Percentiles rank a stretch among this genome's conserved stretches.
Conservation (phyloP, 805 yeast genomes). For the Candida boleticola region DNA sequence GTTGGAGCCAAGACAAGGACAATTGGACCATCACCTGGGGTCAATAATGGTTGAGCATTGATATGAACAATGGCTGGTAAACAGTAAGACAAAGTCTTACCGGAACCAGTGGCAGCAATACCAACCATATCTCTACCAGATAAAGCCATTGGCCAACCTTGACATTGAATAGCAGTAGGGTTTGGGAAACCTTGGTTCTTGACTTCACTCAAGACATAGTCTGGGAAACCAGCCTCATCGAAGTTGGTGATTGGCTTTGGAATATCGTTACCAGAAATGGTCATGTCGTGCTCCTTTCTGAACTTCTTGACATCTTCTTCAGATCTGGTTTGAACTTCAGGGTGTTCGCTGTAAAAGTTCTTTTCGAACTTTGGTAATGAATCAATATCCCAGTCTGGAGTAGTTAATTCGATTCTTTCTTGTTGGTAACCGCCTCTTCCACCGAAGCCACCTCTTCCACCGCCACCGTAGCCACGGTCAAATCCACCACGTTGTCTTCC, state of each 20-base stretch:
- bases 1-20: constrained; percentile 96
- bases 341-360: constrained; percentile 88
- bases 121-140: constrained; percentile 99
- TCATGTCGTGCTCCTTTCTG: constrained; percentile 86
- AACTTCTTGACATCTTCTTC: constrained; percentile 71
- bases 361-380: constrained; percentile 87
- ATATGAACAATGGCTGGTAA: constrained; percentile 96
- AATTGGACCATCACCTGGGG: constrained; percentile 96
- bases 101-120: constrained; percentile 98
- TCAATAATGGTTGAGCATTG: constrained; percentile 93
- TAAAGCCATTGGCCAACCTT: constrained; percentile 99
- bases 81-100: constrained; percentile 96
- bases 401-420: constrained; percentile 49
- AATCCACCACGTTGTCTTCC: constrained; percentile 22
- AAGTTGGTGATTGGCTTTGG: constrained; percentile 92
- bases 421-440: constrained; percentile 38
- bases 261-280: constrained; percentile 74
- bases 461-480: constrained; percentile 37
- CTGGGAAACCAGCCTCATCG: constrained; percentile 98
- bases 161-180: constrained; percentile 97
- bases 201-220: constrained; percentile 85
- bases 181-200: constrained; percentile 87
- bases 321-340: constrained; percentile 69
- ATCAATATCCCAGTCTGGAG: constrained; percentile 80
- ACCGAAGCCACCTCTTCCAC: constrained; percentile 32